These are phyloP conservation scores for Vitis hybrid DNA, from an alignment of 177 flowering plant species.

Conservation along the genomic window DNA sequence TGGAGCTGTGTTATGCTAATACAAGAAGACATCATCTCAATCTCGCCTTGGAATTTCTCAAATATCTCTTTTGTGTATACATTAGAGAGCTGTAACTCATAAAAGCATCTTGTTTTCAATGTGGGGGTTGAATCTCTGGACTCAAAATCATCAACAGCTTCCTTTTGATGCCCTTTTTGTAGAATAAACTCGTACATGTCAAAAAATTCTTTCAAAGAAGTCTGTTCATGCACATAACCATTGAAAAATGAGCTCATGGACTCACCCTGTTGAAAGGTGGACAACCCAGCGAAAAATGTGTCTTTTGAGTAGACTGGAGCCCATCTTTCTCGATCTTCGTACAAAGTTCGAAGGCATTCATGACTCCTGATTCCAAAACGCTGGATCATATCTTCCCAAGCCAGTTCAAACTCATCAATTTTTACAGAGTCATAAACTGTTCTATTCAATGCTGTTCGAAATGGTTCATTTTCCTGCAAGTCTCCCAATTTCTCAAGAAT, in stretches of 20 bases:
- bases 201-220: conserved; percentile 57
- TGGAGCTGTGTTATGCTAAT: conserved; percentile 45
- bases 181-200: conserved; percentile 44
- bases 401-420: conserved; percentile 65
- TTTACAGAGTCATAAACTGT: conserved; percentile 37
- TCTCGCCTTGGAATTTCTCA: conserved; percentile 51
- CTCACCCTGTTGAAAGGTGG: conserved; percentile 31
- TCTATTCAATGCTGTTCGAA: conserved; percentile 31
- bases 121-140: conserved; percentile 33
- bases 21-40: conserved; percentile 53
- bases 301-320: conserved; percentile 61
- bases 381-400: conserved; percentile 57
- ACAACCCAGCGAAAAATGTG: conserved; percentile 58
- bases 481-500: conserved; percentile 43
- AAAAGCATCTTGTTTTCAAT: conserved; percentile 41
- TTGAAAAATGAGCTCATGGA: conserved; percentile 38
- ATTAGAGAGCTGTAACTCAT: conserved; percentile 54
- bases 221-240: conserved; percentile 43
- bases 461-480: conserved; percentile 33
- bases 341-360: conserved; percentile 43
- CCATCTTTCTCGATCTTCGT: conserved; percentile 64
- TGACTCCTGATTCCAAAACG: conserved; percentile 41
- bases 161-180: conserved; percentile 41
- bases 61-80: conserved; percentile 52
- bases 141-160: conserved; percentile 45